These are phyloP conservation scores for Trypanosoma conorhini DNA, from an alignment of 208 protist genomes.

Conservation along the genomic window DNA sequence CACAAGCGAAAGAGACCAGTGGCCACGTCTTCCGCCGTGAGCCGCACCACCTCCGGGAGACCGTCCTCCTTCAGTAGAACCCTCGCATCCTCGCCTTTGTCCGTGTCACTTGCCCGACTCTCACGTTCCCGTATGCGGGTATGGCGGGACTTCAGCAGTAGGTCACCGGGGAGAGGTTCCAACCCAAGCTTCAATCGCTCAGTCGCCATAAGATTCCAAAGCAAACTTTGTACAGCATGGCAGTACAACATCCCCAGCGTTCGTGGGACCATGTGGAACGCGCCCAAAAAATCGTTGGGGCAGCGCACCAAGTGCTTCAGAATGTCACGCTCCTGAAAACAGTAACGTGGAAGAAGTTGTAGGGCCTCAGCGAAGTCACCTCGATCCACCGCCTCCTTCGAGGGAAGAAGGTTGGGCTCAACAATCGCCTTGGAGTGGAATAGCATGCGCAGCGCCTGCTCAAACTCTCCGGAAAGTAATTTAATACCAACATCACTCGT, in stretches of 20 bases:
- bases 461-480: slow-evolving; percentile 74
- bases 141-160: slow-evolving; percentile 73
- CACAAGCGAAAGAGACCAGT: slow-evolving; percentile 53
- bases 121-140: slow-evolving; percentile 7
- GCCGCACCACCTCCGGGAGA: slow-evolving; percentile 52
- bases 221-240: slow-evolving; percentile 93
- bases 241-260: slow-evolving; percentile 92
- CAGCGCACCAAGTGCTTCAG: slow-evolving; percentile 67
- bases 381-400: slow-evolving; percentile 32
- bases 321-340: slow-evolving; percentile 82
- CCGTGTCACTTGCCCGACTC: not conserved
- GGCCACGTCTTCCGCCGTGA: slow-evolving; percentile 65
- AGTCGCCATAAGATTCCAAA: slow-evolving; percentile 95
- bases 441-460: slow-evolving; percentile 67
- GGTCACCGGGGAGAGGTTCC: slow-evolving; percentile 67
- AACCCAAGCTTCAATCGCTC: slow-evolving; percentile 60
- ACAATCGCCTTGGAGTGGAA: slow-evolving; percentile 67
- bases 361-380: slow-evolving; percentile 51
- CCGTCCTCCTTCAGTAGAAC: slow-evolving; percentile 12
- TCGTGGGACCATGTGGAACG: slow-evolving; percentile 77
- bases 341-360: slow-evolving; percentile 65
- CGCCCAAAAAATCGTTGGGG: slow-evolving; percentile 72
- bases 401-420: slow-evolving; percentile 49
- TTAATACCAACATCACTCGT: slow-evolving; percentile 90
- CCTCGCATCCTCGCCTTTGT: not conserved